phyloP scores from a whole-genome alignment of 1,284 basidiomycete genomes.

The Inonotus obliquus region DNA sequence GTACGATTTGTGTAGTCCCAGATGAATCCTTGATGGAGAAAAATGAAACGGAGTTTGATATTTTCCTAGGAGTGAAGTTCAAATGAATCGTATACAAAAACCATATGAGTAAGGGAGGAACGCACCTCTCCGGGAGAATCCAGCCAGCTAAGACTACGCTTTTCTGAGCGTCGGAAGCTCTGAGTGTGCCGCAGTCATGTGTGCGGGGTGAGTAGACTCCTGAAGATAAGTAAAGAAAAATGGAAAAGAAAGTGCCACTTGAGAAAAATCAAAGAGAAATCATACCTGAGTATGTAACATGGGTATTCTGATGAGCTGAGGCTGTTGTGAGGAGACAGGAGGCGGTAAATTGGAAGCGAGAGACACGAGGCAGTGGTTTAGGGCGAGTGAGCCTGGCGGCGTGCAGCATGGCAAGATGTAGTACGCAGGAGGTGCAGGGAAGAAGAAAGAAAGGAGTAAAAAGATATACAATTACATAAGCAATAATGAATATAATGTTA shows the following conservation, averaged over 20 bases:
- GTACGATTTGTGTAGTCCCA: conserved; percentile 76
- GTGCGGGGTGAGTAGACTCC: conserved; percentile 60
- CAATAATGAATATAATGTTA: neutral
- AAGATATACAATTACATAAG: neutral
- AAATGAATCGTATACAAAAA: conserved; percentile 16
- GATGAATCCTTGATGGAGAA: conserved; percentile 75
- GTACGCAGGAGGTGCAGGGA: neutral
- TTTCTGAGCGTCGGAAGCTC: conserved; percentile 47
- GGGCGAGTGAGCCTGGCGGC: conserved; percentile 9
- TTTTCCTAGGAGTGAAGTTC: conserved; percentile 46
- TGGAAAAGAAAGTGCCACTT: neutral
- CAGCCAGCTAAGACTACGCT: conserved; percentile 73
- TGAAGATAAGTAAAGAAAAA: conserved; percentile 26
- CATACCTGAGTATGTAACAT: conserved; percentile 3
- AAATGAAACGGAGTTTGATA: conserved; percentile 67
- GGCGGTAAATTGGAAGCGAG: conserved; percentile 1
- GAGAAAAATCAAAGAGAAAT: neutral
- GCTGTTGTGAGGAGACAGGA: neutral
- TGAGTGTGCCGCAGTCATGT: conserved; percentile 63
- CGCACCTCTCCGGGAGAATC: conserved; percentile 70
- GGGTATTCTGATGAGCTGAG: neutral
- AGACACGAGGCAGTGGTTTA: conserved; percentile 8
- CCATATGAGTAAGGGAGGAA: conserved; percentile 29
- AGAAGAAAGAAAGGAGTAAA: neutral
- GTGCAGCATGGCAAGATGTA: conserved; percentile 13